These are phyloP conservation scores for Xylaria digitata DNA, from an alignment of 2,329 filamentous ascomycete genomes.

Conservation along the genomic window DNA sequence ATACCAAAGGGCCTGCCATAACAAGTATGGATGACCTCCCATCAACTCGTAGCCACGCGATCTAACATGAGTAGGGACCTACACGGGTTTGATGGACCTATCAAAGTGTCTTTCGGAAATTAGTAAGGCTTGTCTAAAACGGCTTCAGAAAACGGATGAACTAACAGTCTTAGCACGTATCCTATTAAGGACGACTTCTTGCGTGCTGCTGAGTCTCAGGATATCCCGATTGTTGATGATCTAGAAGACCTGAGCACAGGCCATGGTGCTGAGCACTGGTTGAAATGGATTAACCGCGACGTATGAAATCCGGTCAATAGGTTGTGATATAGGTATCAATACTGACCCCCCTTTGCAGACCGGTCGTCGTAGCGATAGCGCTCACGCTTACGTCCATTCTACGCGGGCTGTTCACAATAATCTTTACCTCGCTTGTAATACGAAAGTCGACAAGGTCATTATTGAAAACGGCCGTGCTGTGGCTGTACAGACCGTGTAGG, in stretches of 20 bases:
- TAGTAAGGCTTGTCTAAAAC: slow-evolving; percentile 56
- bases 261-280: slow-evolving; percentile 82
- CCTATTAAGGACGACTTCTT: slow-evolving; percentile 86
- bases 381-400: slow-evolving; percentile 81
- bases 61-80: slow-evolving; percentile 61
- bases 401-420: slow-evolving; percentile 77
- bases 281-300: slow-evolving; percentile 85
- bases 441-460: slow-evolving; percentile 81
- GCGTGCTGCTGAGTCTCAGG: slow-evolving; percentile 76
- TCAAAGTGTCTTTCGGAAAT: slow-evolving; percentile 85
- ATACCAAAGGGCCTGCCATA: slow-evolving; percentile 74
- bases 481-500: slow-evolving; percentile 73
- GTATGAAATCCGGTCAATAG: slow-evolving; percentile 47
- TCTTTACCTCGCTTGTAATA: slow-evolving; percentile 78
- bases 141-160: not conserved
- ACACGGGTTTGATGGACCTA: slow-evolving; percentile 82
- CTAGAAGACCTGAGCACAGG: slow-evolving; percentile 76
- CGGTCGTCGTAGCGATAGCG: slow-evolving; percentile 79
- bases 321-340: not conserved
- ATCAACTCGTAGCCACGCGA: not conserved
- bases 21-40: slow-evolving; percentile 54
- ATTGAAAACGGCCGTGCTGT: slow-evolving; percentile 78
- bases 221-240: slow-evolving; percentile 79
- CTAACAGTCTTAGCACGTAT: slow-evolving; percentile 64
- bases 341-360: slow-evolving; percentile 53